Percentiles rank a stretch among this genome's conserved stretches.
Conservation (phyloP, 2,329 filamentous ascomycete genomes). For the Penicillium sp. region DNA sequence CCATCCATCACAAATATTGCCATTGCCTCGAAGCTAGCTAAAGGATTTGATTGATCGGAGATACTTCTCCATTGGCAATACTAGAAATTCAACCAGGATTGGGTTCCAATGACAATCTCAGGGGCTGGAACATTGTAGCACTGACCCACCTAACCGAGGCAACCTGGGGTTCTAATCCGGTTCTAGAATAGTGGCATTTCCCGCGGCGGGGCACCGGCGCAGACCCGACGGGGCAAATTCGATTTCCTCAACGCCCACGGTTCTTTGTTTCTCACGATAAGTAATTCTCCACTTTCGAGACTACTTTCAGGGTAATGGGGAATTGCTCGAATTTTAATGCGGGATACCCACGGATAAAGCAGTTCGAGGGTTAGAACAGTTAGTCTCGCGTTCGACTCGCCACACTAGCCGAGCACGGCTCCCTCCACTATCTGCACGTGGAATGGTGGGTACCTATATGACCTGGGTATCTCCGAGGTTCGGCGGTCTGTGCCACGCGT, state of each 20-base stretch:
- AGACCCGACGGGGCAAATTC: not conserved
- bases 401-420: not conserved
- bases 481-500: no score
- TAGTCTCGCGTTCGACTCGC: not conserved
- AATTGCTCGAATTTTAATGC: not conserved
- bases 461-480: no score
- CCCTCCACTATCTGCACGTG: not conserved
- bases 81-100: not conserved
- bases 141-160: not conserved
- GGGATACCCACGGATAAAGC: not conserved
- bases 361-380: no score
- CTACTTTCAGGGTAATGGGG: not conserved
- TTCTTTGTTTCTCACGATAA: slow-evolving; percentile 14
- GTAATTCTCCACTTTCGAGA: not conserved
- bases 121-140: not conserved
- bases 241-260: not conserved
- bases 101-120: not conserved
- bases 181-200: not conserved
- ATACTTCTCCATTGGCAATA: not conserved
- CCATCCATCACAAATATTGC: not conserved
- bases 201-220: not conserved
- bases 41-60: not conserved
- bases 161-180: not conserved
- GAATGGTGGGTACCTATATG: not conserved
- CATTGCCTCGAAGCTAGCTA: not conserved